A percentile compares a stretch with the other conserved stretches of the same genome.
phyloP scores from a whole-genome alignment of 31 red algal genomes.

The Asparagopsis taxiformis region DNA sequence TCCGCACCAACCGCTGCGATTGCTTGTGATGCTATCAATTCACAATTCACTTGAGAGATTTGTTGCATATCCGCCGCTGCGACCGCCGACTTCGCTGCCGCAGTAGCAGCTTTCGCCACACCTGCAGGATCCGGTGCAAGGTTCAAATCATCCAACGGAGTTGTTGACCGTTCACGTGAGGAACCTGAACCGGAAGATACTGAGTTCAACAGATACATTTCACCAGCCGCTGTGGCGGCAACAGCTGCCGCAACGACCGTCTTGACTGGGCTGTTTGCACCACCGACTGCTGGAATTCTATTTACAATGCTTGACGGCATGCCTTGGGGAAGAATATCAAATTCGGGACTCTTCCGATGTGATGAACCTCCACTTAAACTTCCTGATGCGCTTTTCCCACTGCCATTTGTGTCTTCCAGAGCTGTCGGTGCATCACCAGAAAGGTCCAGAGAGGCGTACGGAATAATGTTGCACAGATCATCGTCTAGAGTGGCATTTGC shows the following conservation, averaged over 20 bases:
- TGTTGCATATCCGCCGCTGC: slow-evolving; percentile 13
- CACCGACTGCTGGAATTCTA: background rate
- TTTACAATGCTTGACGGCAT: too few relatives aligned
- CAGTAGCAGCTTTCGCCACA: slow-evolving; percentile 28
- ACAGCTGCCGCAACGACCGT: slow-evolving; percentile 15
- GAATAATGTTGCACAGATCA: too few relatives aligned
- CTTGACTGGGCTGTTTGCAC: background rate
- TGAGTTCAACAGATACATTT: slow-evolving; percentile 19
- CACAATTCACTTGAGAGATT: background rate
- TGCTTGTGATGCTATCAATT: too few relatives aligned
- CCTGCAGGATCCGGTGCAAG: slow-evolving; percentile 22
- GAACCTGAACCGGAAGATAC: slow-evolving; percentile 6
- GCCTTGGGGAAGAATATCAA: too few relatives aligned
- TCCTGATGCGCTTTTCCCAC: too few relatives aligned
- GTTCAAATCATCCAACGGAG: background rate
- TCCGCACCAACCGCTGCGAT: too few relatives aligned
- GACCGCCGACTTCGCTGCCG: slow-evolving; percentile 24
- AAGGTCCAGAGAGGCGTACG: too few relatives aligned
- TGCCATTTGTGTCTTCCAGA: too few relatives aligned
- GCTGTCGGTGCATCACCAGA: too few relatives aligned
- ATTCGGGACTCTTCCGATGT: too few relatives aligned
- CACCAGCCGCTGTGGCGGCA: slow-evolving; percentile 30
- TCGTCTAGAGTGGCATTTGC: too few relatives aligned
- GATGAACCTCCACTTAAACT: too few relatives aligned
- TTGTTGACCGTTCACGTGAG: background rate